These are phyloP conservation scores for Cocos nucifera DNA, from an alignment of 176 grass and related monocot genomes.

Conservation along the genomic window DNA sequence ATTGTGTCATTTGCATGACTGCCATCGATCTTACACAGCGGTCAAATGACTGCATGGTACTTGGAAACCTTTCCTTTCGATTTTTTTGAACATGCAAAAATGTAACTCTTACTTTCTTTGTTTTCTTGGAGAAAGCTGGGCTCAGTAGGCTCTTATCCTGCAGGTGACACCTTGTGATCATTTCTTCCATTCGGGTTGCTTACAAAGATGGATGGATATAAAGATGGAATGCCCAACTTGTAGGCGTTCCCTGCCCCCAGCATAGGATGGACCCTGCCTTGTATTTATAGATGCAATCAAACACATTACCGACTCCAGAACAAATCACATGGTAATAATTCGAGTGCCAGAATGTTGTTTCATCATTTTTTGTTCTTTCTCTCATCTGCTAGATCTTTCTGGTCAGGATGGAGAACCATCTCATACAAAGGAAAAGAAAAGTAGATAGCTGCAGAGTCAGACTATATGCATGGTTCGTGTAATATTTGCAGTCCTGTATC, in stretches of 20 bases:
- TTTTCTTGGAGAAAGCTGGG: no score
- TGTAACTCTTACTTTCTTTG: no score
- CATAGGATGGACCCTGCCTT: constrained; percentile 38
- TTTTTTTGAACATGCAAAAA: no score
- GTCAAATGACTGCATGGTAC: constrained; percentile 92
- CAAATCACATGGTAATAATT: no score
- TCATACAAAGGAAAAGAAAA: no score
- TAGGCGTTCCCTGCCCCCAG: constrained; percentile 71
- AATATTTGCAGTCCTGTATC: no score
- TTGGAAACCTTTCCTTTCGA: neutral
- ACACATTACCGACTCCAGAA: constrained; percentile 17
- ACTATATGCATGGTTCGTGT: no score
- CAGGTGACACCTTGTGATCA: constrained; percentile 97
- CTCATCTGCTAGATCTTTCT: no score
- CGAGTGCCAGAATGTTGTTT: no score
- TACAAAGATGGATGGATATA: constrained; percentile 99
- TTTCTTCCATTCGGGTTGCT: constrained; percentile 95
- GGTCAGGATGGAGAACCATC: no score
- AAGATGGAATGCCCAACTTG: constrained; percentile 99
- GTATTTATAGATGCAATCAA: constrained; percentile 46
- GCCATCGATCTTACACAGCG: constrained; percentile 63
- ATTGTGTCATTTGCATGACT: constrained; percentile 98
- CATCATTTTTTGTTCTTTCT: no score
- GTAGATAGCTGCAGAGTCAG: no score
- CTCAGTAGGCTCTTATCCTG: constrained; percentile 2